Percentiles rank a stretch among this genome's conserved stretches.
phyloP scores from a whole-genome alignment of 225 moss, liverwort and hornwort species.

The Pseudisothecium myosuroides region DNA sequence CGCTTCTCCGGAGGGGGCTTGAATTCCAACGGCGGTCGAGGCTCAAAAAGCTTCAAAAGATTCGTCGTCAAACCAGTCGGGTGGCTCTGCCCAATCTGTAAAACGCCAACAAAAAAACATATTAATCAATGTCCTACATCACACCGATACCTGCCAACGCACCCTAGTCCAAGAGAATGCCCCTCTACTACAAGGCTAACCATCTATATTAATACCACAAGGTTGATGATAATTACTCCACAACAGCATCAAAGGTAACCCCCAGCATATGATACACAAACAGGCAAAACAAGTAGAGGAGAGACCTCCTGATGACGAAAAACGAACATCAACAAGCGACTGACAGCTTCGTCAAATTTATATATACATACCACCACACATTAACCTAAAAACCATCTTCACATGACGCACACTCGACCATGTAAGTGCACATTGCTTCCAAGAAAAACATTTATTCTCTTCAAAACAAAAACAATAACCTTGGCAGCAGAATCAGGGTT shows the following conservation, averaged over 20 bases:
- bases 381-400: background rate
- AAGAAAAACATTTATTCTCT: background rate
- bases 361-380: background rate
- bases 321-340: background rate
- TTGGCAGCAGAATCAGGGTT: background rate
- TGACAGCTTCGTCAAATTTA: background rate
- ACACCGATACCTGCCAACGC: background rate
- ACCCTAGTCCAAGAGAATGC: background rate
- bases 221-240: background rate
- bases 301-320: background rate
- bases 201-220: background rate
- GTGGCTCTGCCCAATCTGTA: slow-evolving; percentile 94
- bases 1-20: slow-evolving; percentile 93
- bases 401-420: background rate
- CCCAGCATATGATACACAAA: background rate
- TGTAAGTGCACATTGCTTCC: background rate
- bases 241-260: background rate
- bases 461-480: background rate
- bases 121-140: background rate
- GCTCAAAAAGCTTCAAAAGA: slow-evolving; percentile 94
- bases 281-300: background rate
- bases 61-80: slow-evolving; percentile 96
- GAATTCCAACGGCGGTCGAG: slow-evolving; percentile 83
- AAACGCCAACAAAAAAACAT: background rate
- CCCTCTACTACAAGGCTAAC: background rate